Evolutionary conservation across 2,329 filamentous ascomycete species (phyloP).

Genomic region (Chaetomiaceae sp.): DNA sequence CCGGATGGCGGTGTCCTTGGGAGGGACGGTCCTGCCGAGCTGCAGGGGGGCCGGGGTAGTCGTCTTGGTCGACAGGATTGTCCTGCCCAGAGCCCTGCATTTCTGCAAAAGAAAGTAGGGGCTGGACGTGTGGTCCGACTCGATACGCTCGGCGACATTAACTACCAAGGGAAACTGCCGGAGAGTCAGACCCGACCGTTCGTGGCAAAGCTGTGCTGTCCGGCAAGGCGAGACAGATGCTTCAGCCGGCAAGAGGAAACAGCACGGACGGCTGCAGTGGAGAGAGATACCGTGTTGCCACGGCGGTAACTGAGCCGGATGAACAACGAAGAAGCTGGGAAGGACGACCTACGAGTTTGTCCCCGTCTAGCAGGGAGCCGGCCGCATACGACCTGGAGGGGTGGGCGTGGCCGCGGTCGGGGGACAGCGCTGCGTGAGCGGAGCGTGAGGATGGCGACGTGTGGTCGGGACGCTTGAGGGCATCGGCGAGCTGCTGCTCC

Average conservation of each 20-base stretch:
- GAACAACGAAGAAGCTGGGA: neutral
- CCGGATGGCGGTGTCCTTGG: conserved; percentile 39
- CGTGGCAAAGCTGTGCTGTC: neutral
- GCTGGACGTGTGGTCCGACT: conserved; percentile 26
- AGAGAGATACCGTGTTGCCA: neutral
- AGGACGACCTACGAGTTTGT: conserved; percentile 35
- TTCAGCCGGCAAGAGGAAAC: neutral
- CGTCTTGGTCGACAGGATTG: conserved; percentile 46
- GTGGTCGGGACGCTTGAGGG: conserved; percentile 17
- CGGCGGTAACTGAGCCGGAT: neutral
- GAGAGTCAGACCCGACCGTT: conserved; percentile 15
- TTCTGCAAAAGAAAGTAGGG: conserved; percentile 38
- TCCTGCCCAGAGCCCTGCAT: conserved; percentile 49
- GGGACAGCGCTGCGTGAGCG: neutral
- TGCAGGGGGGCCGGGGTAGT: conserved; percentile 38
- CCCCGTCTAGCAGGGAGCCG: conserved; percentile 47
- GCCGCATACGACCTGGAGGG: conserved; percentile 42
- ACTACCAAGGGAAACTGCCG: conserved; percentile 25
- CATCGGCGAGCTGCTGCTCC: conserved; percentile 38
- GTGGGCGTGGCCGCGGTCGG: neutral
- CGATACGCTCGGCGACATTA: conserved; percentile 22
- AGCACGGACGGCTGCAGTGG: neutral
- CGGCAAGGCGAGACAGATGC: neutral
- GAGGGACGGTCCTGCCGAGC: conserved; percentile 43
- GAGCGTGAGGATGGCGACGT: conserved; percentile 11